A percentile compares a stretch with the other conserved stretches of the same genome.
Evolutionary conservation across 1,284 basidiomycete species (phyloP).

Genomic region (Pisolithus thermaeus): DNA sequence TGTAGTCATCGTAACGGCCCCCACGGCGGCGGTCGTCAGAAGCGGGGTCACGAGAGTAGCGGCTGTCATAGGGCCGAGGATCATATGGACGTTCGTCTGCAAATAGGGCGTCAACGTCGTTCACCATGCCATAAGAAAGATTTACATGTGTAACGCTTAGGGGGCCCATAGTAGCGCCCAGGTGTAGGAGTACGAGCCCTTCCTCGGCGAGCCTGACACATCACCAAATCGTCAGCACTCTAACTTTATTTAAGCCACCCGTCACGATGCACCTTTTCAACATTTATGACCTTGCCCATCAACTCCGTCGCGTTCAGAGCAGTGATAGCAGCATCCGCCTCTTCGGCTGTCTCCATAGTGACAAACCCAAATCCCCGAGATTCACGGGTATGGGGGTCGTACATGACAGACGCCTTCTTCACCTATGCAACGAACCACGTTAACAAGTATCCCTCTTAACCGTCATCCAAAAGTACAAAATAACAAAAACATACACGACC

Average conservation of each 20-base stretch:
- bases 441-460: neutral
- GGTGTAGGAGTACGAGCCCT: conserved; percentile 94
- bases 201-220: conserved; percentile 77
- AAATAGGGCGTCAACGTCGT: conserved; percentile 4
- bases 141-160: conserved; percentile 67
- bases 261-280: conserved; percentile 68
- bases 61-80: conserved; percentile 74
- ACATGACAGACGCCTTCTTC: conserved; percentile 90
- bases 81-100: conserved; percentile 72
- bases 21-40: conserved; percentile 47
- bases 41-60: conserved; percentile 53
- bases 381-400: conserved; percentile 93
- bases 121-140: conserved; percentile 10
- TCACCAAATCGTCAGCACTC: conserved; percentile 6
- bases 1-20: conserved; percentile 45
- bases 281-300: conserved; percentile 79
- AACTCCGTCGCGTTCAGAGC: conserved; percentile 80
- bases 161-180: conserved; percentile 89
- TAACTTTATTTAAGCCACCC: neutral
- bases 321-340: conserved; percentile 86
- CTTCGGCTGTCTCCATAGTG: conserved; percentile 83
- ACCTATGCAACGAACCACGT: conserved; percentile 41
- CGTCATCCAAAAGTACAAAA: neutral
- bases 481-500: conserved; percentile 66
- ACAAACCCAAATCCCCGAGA: conserved; percentile 98